Percentiles rank a stretch among this genome's conserved stretches.
Conservation (phyloP, 352 stramenopile species). For the Globisporangium perplexum region DNA sequence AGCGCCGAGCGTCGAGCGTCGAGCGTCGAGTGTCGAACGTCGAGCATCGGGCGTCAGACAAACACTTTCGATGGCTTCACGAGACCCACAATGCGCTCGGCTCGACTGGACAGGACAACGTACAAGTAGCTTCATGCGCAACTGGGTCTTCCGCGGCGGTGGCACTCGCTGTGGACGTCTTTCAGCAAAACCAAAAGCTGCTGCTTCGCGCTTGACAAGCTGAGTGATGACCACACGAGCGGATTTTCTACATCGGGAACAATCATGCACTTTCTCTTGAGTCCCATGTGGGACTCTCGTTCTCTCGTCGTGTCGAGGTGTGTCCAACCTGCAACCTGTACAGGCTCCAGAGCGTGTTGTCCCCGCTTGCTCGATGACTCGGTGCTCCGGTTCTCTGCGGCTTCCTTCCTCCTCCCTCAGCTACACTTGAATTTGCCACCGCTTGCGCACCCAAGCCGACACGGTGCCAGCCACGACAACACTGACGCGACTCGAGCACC, state of each 20-base stretch:
- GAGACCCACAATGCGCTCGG: background rate
- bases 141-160: too few species aligned
- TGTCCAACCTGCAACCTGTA: background rate
- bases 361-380: background rate
- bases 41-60: too few species aligned
- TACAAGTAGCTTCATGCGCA: too few species aligned
- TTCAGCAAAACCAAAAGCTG: background rate
- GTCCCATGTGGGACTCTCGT: background rate
- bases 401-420: too few species aligned
- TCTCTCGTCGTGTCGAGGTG: background rate
- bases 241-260: background rate
- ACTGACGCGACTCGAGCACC: background rate
- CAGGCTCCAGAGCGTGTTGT: too few species aligned
- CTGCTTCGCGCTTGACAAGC: background rate
- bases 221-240: background rate
- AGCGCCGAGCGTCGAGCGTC: too few species aligned
- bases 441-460: background rate
- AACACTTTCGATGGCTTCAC: background rate
- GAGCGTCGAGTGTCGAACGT: too few species aligned
- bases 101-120: too few species aligned
- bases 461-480: background rate
- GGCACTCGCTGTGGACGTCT: too few species aligned
- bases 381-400: background rate
- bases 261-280: background rate
- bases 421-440: background rate